Percentiles rank a stretch among this genome's conserved stretches.
phyloP scores from a whole-genome alignment of 371 early-diverging fungal species.

The Mucor saturninus region DNA sequence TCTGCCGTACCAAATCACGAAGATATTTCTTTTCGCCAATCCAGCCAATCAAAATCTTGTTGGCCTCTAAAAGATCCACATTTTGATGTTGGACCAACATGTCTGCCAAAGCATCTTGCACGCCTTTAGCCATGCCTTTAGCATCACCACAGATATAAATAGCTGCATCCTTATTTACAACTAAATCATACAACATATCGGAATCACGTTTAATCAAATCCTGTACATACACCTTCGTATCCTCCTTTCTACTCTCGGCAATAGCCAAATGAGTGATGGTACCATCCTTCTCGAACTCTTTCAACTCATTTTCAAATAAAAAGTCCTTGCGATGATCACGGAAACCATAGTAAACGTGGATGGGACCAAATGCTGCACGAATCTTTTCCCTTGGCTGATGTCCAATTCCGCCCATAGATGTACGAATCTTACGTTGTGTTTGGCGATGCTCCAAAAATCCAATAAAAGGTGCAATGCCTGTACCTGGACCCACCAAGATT shows the following conservation, averaged over 20 bases:
- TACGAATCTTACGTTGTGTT: slow-evolving; percentile 44
- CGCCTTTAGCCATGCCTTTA: slow-evolving; percentile 88
- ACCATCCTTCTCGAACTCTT: slow-evolving; percentile 50
- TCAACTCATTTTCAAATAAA: slow-evolving; percentile 66
- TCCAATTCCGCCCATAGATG: slow-evolving; percentile 47
- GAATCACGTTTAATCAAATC: slow-evolving; percentile 66
- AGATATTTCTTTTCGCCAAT: slow-evolving; percentile 68
- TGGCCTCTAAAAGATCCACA: slow-evolving; percentile 57
- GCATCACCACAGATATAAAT: slow-evolving; percentile 92
- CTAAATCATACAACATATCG: slow-evolving; percentile 58
- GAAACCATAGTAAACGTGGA: slow-evolving; percentile 80
- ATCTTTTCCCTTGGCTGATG: slow-evolving; percentile 40
- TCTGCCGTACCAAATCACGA: slow-evolving; percentile 67
- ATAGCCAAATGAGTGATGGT: slow-evolving; percentile 61
- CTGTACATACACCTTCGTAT: slow-evolving; percentile 81
- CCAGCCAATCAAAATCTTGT: slow-evolving; percentile 66
- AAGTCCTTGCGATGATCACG: slow-evolving; percentile 67
- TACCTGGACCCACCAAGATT: slow-evolving; percentile 85
- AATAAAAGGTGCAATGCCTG: slow-evolving; percentile 90
- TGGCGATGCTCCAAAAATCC: slow-evolving; percentile 78
- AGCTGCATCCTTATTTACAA: slow-evolving; percentile 63
- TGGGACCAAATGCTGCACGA: slow-evolving; percentile 40
- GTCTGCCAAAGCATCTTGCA: slow-evolving; percentile 76
- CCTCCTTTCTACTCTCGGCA: slow-evolving; percentile 66
- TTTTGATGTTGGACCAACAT: slow-evolving; percentile 62